A percentile compares a stretch with the other conserved stretches of the same genome.
These are phyloP conservation scores for Megacollybia marginata DNA, from an alignment of 768 basidiomycete genomes.

Conservation along the genomic window DNA sequence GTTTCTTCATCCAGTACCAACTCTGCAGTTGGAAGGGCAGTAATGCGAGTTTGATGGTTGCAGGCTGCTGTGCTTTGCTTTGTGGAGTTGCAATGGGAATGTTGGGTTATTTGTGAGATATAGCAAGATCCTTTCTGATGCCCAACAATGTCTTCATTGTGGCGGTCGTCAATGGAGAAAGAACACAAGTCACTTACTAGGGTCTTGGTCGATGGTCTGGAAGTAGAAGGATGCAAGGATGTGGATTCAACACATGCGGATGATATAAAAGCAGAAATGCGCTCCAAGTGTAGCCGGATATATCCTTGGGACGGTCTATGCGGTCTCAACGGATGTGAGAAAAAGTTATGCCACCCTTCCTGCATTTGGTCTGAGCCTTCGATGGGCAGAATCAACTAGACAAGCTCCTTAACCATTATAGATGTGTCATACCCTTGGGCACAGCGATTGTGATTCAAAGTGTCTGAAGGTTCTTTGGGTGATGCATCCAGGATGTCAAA, in stretches of 20 bases:
- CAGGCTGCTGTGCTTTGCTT: no score
- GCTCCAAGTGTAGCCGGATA: slow-evolving; percentile 46
- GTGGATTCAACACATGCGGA: slow-evolving; percentile 15
- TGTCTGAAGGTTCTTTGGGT: slow-evolving; percentile 5
- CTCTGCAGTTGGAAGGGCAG: no score
- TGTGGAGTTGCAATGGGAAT: no score
- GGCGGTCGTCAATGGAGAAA: slow-evolving; percentile 38
- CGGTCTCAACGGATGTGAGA: slow-evolving; percentile 54
- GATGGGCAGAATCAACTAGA: slow-evolving; percentile 39
- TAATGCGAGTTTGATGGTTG: no score
- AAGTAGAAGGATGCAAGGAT: slow-evolving; percentile 7
- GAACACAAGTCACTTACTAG: slow-evolving; percentile 8
- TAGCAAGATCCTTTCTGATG: no score
- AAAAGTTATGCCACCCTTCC: slow-evolving; percentile 31
- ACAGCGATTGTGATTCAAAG: slow-evolving; percentile 13
- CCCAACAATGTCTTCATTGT: no score
- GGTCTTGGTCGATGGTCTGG: neutral
- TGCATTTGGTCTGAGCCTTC: slow-evolving; percentile 2
- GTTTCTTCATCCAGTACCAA: no score
- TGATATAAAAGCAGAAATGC: slow-evolving; percentile 21
- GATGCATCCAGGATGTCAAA: slow-evolving; percentile 15
- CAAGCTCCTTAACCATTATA: slow-evolving; percentile 34
- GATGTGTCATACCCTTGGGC: slow-evolving; percentile 24
- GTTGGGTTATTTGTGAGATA: no score
- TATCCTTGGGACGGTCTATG: slow-evolving; percentile 43